These are phyloP conservation scores for Coniosporium apollinis DNA, from an alignment of 495 filamentous ascomycete species.

Conservation along the genomic window DNA sequence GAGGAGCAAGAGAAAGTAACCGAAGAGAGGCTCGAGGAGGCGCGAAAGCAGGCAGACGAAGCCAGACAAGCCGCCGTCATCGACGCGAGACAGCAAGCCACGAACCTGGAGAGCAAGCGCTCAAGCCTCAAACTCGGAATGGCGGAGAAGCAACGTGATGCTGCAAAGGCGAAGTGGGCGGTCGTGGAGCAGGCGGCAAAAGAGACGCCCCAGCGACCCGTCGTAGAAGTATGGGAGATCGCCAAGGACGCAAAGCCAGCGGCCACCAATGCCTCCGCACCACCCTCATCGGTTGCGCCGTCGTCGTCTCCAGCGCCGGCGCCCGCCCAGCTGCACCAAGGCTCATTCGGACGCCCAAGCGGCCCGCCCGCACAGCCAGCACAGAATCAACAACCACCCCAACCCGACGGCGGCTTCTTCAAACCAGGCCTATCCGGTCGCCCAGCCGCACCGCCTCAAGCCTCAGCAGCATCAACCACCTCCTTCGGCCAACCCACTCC, in stretches of 20 bases:
- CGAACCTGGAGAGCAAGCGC: constrained; percentile 41
- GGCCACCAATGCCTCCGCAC: constrained; percentile 10
- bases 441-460: constrained; percentile 3
- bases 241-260: constrained; percentile 52
- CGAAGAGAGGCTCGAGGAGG: constrained; percentile 19
- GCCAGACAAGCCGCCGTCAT: not conserved
- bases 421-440: not conserved
- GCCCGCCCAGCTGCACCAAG: constrained; percentile 11
- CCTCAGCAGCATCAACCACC: too few relatives aligned
- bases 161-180: constrained; percentile 51
- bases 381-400: not conserved
- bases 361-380: constrained; percentile 1
- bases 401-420: not conserved
- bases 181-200: constrained; percentile 61
- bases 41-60: constrained; percentile 26
- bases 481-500: too few relatives aligned
- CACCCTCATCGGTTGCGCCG: constrained; percentile 1
- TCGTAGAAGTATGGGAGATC: constrained; percentile 69
- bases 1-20: constrained; percentile 29
- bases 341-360: constrained; percentile 3
- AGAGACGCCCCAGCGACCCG: constrained; percentile 68
- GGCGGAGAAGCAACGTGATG: constrained; percentile 51
- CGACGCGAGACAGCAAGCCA: not conserved
- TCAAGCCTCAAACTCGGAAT: constrained; percentile 59
- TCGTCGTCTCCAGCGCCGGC: not conserved